A percentile compares a stretch with the other conserved stretches of the same genome.
These are phyloP conservation scores for Lactarius sp. DNA, from an alignment of 768 basidiomycete species.

Conservation along the genomic window DNA sequence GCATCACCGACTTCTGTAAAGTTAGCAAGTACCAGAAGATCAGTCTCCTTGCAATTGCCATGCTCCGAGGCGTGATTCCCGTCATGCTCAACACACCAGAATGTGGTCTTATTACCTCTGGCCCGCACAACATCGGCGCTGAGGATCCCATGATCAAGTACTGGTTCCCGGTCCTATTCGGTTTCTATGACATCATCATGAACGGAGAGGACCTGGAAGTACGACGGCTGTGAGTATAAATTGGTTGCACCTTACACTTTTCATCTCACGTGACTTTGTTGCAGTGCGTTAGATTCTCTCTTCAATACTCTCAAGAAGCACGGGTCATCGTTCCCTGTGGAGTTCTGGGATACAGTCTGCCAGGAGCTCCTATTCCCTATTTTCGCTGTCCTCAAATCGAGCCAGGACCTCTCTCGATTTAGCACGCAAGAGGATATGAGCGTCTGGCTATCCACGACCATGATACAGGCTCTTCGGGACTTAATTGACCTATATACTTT, in stretches of 20 bases:
- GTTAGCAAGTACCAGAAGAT: conserved; percentile 99
- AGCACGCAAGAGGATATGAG: conserved; percentile 98
- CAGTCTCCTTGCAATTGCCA: conserved; percentile 90
- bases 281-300: conserved; percentile 91
- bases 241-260: not conserved
- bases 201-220: conserved; percentile 99
- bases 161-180: conserved; percentile 95
- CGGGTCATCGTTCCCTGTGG: conserved; percentile 76
- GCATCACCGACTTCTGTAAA: conserved; percentile 99
- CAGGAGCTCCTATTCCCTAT: conserved; percentile 97
- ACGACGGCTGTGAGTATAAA: conserved; percentile 72
- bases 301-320: conserved; percentile 92
- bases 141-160: conserved; percentile 92
- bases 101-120: conserved; percentile 40
- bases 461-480: conserved; percentile 96
- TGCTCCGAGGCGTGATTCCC: conserved; percentile 90
- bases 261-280: conserved; percentile 11
- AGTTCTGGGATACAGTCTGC: conserved; percentile 98
- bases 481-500: conserved; percentile 93
- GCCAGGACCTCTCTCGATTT: conserved; percentile 88
- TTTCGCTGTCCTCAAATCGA: conserved; percentile 91
- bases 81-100: conserved; percentile 86
- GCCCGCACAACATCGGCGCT: conserved; percentile 36
- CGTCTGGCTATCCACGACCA: conserved; percentile 97
- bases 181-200: conserved; percentile 99